Percentiles rank a stretch among this genome's conserved stretches.
Conservation (phyloP, 163 green algal genomes). For the Botryococcus braunii region DNA sequence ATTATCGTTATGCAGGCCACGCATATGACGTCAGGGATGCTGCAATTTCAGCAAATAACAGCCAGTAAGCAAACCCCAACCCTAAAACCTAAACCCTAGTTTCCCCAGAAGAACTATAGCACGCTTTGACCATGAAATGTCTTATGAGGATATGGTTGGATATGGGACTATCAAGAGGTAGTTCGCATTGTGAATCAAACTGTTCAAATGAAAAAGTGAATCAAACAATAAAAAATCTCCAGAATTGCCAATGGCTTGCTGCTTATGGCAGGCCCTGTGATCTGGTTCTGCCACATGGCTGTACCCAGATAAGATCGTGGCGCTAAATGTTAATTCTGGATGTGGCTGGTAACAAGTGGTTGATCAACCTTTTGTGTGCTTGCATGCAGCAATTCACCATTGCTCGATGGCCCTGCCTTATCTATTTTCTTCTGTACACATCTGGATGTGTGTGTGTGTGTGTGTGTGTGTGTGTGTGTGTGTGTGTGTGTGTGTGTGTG, state of each 20-base stretch:
- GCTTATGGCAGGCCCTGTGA: too few relatives aligned
- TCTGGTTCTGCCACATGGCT: too few relatives aligned
- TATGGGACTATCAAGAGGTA: background rate
- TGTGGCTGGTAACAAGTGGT: too few relatives aligned
- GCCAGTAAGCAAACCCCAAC: conserved; percentile 34
- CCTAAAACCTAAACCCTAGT: background rate
- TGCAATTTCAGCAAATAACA: conserved; percentile 64
- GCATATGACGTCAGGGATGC: conserved; percentile 65
- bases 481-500: too few relatives aligned
- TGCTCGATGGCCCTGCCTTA: background rate
- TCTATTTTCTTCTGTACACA: background rate
- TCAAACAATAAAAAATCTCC: background rate
- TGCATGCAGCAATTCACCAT: background rate
- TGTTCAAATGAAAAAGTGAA: background rate
- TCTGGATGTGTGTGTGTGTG: background rate
- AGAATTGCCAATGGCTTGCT: too few relatives aligned
- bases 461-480: background rate
- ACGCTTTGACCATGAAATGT: background rate
- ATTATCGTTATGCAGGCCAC: conserved; percentile 25
- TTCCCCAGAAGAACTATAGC: background rate
- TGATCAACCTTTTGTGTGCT: background rate
- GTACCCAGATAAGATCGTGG: too few relatives aligned
- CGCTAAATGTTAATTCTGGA: too few relatives aligned
- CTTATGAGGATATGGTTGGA: background rate
- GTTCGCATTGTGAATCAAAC: background rate